Base-by-base conservation (phyloP, 805 yeast species). In the Debaryomyces maramus region DNA sequence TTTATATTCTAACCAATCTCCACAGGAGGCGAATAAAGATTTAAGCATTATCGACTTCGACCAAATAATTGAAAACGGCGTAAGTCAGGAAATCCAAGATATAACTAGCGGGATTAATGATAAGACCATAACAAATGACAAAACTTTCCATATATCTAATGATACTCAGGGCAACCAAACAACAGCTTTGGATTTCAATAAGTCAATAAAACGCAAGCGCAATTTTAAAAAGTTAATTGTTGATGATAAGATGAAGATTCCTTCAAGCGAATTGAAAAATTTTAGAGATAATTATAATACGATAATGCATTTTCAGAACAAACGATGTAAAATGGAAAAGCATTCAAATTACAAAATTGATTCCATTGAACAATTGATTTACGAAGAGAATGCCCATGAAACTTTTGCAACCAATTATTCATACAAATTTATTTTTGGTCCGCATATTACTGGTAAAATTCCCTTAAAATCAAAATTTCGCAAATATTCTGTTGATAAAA, bases 101-200 rank as follows among this genome's bases (percentile, higher is more conserved):
- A 35, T 23, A 6, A 27, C 32, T 33, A 30, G 29, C 6, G 26
- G 34, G 4, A 32, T 26, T n/a, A 14, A 20, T 19, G 39, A 35
- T 6, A 35, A 36, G 22, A 36, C 33, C 29, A 44, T 40, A 9
- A 38, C 20, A 21, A 32, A 39, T 17, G 45, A 38, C 20, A 38
- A 41, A 18, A 29, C 38, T 32, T 41, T 41, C 21, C 38, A 35
- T 18, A 31, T 41, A 14, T 32, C 42, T 11, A 19, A 23, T 32
- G 34, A 32, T 5, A 43, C 44, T 3, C 30, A 32, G 10, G 34
- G 24, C 18, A 31, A 33, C 10, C 34, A 39, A 19, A 24, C 29
- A 5, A n/a, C 34, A 10, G 15, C 27, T 3, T 23, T 33, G 11
- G 34, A 18, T 17, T 2, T 38, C 11, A 15, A 17, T 10, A 37